phyloP scores from a whole-genome alignment of 2,329 filamentous ascomycete species.

The Diaporthe sp. region DNA sequence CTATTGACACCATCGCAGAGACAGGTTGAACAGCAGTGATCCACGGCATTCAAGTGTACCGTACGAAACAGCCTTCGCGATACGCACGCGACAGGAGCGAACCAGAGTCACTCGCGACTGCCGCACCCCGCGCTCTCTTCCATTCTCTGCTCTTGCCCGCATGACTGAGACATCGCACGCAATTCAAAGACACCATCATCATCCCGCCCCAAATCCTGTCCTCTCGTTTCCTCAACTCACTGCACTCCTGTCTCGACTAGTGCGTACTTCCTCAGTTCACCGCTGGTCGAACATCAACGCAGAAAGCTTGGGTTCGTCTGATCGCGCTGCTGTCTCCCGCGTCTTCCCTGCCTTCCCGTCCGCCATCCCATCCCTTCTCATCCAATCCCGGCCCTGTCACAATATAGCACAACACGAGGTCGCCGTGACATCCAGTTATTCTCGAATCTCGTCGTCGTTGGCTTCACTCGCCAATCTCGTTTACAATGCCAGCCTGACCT shows the following conservation, averaged over 20 bases:
- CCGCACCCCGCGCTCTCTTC: neutral
- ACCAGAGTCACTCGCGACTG: neutral
- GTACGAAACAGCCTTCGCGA: neutral
- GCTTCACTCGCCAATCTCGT: constrained; percentile 14
- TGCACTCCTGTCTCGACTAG: neutral
- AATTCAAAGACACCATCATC: constrained; percentile 19
- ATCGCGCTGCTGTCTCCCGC: constrained; percentile 25
- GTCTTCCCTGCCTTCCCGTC: constrained; percentile 16
- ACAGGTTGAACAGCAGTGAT: neutral
- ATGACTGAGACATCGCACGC: constrained; percentile 27
- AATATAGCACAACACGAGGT: constrained; percentile 12
- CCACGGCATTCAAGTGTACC: neutral
- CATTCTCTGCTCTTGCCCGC: neutral
- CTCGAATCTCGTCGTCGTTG: constrained; percentile 15
- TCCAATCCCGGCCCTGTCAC: neutral
- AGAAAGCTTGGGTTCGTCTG: constrained; percentile 13
- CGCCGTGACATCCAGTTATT: constrained; percentile 12
- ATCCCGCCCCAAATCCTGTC: neutral
- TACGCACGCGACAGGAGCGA: neutral
- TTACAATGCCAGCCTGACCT: constrained; percentile 2
- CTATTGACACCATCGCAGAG: neutral
- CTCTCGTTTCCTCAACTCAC: neutral
- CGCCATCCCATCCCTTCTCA: neutral
- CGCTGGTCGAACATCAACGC: neutral
- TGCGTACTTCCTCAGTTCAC: neutral